Conservation (phyloP, 371 early-diverging fungal genomes). For the Phascolomyces articulosus region DNA sequence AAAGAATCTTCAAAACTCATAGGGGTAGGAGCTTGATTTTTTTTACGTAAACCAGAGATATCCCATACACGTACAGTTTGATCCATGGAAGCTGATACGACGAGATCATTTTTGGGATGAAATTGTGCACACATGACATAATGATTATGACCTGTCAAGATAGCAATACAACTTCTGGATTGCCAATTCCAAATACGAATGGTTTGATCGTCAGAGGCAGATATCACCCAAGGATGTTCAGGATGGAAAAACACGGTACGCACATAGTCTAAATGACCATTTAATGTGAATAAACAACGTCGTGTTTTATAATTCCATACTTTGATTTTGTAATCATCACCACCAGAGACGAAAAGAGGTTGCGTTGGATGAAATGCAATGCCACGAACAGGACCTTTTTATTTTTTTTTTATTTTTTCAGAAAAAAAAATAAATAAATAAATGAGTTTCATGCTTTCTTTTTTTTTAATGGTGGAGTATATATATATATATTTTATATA, state of each 20-base stretch:
- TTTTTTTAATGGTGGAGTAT: no score
- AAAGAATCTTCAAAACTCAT: conserved; percentile 62
- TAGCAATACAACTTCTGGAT: conserved; percentile 94
- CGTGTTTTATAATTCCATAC: conserved; percentile 99
- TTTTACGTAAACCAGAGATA: conserved; percentile 88
- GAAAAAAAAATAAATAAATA: not conserved
- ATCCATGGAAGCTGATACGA: conserved; percentile 97
- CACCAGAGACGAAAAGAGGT: conserved; percentile 98
- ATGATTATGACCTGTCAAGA: conserved; percentile 98
- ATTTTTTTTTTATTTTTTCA: no score
- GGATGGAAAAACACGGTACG: conserved; percentile 98
- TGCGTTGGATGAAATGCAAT: conserved; percentile 97
- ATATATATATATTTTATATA: conserved; percentile 29
- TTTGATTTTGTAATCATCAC: conserved; percentile 99
- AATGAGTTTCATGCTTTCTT: no score
- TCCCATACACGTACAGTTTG: conserved; percentile 99
- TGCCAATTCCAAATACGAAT: conserved; percentile 99
- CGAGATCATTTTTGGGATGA: conserved; percentile 94
- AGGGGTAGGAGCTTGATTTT: conserved; percentile 67
- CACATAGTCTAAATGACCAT: conserved; percentile 99
- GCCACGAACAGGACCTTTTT: conserved; percentile 95
- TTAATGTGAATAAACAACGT: conserved; percentile 93
- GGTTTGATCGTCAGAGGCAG: conserved; percentile 99
- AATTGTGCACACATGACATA: conserved; percentile 99
- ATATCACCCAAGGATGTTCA: conserved; percentile 98